A percentile compares a stretch with the other conserved stretches of the same genome.
These are phyloP conservation scores for Botrytis tulipae DNA, from an alignment of 2,329 filamentous ascomycete species.

Conservation along the genomic window DNA sequence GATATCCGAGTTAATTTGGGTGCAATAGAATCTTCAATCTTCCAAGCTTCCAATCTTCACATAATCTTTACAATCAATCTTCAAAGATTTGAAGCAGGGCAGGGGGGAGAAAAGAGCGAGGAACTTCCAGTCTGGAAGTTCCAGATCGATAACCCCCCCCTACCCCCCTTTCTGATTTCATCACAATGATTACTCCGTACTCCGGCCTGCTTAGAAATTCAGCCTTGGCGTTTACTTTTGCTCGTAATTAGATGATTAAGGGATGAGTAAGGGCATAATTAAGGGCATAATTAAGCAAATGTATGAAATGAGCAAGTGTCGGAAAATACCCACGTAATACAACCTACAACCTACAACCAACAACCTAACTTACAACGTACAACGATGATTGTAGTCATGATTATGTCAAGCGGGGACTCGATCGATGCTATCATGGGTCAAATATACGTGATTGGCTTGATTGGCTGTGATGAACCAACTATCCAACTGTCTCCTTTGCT, in stretches of 20 bases:
- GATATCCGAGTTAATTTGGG: neutral
- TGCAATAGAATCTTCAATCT: neutral
- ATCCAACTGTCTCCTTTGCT: neutral
- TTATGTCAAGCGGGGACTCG: neutral
- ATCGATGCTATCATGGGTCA: neutral
- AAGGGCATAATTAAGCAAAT: neutral
- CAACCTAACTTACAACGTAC: neutral
- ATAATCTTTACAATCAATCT: neutral
- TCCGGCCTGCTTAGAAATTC: neutral
- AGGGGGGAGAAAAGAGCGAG: neutral
- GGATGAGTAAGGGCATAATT: too few relatives aligned
- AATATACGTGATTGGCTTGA: neutral
- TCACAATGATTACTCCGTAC: neutral
- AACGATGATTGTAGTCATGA: neutral
- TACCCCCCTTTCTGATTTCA: neutral
- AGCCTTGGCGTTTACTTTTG: neutral
- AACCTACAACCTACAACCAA: neutral
- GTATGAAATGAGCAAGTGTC: neutral
- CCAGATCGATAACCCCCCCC: neutral
- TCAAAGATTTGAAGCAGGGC: constrained; percentile 2
- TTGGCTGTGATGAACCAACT: neutral
- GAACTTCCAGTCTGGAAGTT: neutral
- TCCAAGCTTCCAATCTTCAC: neutral
- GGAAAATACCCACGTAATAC: neutral
- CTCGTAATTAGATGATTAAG: neutral